A percentile compares a stretch with the other conserved stretches of the same genome.
phyloP scores from a whole-genome alignment of 1,139 yeast species.

The Yamadazyma pseudoaaseri region DNA sequence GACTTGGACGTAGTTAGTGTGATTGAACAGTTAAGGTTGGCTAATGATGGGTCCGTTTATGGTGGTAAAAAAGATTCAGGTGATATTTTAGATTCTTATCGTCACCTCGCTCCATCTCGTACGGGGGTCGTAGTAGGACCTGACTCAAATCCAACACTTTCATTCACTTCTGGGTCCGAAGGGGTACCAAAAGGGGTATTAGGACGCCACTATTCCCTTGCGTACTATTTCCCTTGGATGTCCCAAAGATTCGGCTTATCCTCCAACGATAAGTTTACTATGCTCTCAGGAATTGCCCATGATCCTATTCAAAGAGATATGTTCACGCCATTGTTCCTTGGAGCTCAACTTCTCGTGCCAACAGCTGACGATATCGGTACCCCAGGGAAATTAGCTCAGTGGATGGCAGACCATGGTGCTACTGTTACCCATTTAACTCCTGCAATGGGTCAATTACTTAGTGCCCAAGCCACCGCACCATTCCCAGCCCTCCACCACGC shows the following conservation, averaged over 20 bases:
- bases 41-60: constrained; percentile 69
- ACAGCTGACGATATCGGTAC: constrained; percentile 98
- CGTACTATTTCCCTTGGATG: constrained; percentile 99
- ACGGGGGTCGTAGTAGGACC: constrained; percentile 97
- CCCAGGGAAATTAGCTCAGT: constrained; percentile 93
- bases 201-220: constrained; percentile 95
- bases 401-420: constrained; percentile 93
- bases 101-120: constrained; percentile 47
- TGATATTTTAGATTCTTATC: constrained; percentile 55
- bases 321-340: constrained; percentile 95
- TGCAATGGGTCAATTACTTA: constrained; percentile 96
- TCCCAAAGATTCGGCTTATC: constrained; percentile 75
- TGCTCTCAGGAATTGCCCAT: constrained; percentile 98
- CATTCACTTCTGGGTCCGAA: constrained; percentile 98
- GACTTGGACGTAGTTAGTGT: constrained; percentile 72
- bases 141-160: constrained; percentile 92
- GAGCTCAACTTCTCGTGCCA: constrained; percentile 91
- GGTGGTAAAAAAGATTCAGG: constrained; percentile 49
- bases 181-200: constrained; percentile 98
- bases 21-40: constrained; percentile 73
- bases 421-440: constrained; percentile 98
- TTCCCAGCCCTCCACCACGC: constrained; percentile 91
- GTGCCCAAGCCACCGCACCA: constrained; percentile 93
- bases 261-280: constrained; percentile 84
- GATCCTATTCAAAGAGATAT: constrained; percentile 99